phyloP scores from a whole-genome alignment of 1,139 yeast species.

The Candida sp. region DNA sequence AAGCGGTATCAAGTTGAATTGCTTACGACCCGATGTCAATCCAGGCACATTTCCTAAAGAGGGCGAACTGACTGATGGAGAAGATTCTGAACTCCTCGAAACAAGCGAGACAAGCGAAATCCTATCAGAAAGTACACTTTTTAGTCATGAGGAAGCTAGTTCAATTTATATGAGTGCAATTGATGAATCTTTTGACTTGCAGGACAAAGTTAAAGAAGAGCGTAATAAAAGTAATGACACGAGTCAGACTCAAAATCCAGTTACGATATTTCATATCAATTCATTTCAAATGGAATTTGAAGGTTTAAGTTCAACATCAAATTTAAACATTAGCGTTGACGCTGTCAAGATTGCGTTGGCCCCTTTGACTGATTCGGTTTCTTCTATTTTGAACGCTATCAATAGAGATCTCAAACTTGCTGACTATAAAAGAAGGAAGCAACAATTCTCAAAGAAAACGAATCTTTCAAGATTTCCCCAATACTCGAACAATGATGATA shows the following conservation, averaged over 20 bases:
- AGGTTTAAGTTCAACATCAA: slow-evolving; percentile 47
- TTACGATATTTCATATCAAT: slow-evolving; percentile 31
- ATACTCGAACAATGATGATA: slow-evolving; percentile 20
- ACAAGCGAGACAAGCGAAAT: slow-evolving; percentile 41
- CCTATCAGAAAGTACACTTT: slow-evolving; percentile 58
- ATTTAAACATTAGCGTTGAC: slow-evolving; percentile 46
- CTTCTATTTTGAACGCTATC: slow-evolving; percentile 28
- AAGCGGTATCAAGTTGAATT: slow-evolving; percentile 32
- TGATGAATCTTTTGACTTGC: slow-evolving; percentile 31
- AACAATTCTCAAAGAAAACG: slow-evolving; percentile 6
- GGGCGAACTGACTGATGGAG: slow-evolving; percentile 15
- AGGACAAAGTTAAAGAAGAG: slow-evolving; percentile 12
- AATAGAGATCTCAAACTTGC: slow-evolving; percentile 29
- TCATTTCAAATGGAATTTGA: slow-evolving; percentile 40
- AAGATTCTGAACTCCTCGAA: slow-evolving; percentile 27
- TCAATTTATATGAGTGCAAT: slow-evolving; percentile 85
- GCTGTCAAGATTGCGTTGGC: slow-evolving; percentile 39
- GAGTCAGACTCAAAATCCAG: slow-evolving; percentile 9
- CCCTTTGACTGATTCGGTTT: slow-evolving; percentile 34
- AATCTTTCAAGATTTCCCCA: slow-evolving; percentile 25
- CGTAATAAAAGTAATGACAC: slow-evolving; percentile 6
- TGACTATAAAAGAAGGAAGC: slow-evolving; percentile 26
- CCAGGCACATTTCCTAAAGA: slow-evolving; percentile 21
- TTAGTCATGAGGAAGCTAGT: slow-evolving; percentile 66
- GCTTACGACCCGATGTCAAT: slow-evolving; percentile 35